phyloP scores from a whole-genome alignment of 768 basidiomycete genomes.

The Gymnopilus dilepis region DNA sequence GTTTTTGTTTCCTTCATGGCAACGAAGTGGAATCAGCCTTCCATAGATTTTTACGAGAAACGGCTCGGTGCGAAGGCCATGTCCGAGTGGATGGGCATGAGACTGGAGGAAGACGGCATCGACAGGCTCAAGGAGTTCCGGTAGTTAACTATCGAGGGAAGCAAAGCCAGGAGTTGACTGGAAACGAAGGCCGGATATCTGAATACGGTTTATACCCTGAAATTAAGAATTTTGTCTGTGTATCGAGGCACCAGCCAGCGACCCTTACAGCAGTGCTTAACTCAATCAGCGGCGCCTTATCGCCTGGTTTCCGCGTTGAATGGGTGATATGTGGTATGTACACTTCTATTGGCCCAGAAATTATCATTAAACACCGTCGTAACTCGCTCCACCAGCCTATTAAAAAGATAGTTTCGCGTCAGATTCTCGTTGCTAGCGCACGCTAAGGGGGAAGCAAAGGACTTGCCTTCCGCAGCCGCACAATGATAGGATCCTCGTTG shows the following conservation, averaged over 20 bases:
- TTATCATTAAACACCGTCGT: slow-evolving; percentile 73
- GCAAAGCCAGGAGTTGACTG: slow-evolving; percentile 17
- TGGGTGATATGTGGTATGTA: slow-evolving; percentile 17
- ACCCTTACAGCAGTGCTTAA: neutral
- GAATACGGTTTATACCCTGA: slow-evolving; percentile 3
- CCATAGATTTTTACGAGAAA: slow-evolving; percentile 92
- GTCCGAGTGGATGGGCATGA: slow-evolving; percentile 90
- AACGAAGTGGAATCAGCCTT: slow-evolving; percentile 88
- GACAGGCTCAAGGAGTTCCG: slow-evolving; percentile 57
- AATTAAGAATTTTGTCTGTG: neutral
- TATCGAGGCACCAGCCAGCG: neutral
- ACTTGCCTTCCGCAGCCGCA: slow-evolving; percentile 78
- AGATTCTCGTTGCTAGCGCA: slow-evolving; percentile 17
- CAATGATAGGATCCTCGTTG: slow-evolving; percentile 85
- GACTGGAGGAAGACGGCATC: slow-evolving; percentile 74
- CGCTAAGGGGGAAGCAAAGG: slow-evolving; percentile 2
- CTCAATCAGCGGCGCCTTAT: neutral
- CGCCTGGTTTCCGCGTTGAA: slow-evolving; percentile 16
- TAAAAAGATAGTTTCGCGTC: slow-evolving; percentile 20
- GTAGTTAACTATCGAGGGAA: slow-evolving; percentile 20
- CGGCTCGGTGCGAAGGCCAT: slow-evolving; percentile 76
- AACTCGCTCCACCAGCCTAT: slow-evolving; percentile 88
- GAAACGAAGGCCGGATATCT: slow-evolving; percentile 4
- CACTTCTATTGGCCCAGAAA: slow-evolving; percentile 14
- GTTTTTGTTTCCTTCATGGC: slow-evolving; percentile 16